Percentiles rank a stretch among this genome's conserved stretches.
phyloP scores from a whole-genome alignment of 2,329 filamentous ascomycete genomes.

The Ophiostoma ulmi region DNA sequence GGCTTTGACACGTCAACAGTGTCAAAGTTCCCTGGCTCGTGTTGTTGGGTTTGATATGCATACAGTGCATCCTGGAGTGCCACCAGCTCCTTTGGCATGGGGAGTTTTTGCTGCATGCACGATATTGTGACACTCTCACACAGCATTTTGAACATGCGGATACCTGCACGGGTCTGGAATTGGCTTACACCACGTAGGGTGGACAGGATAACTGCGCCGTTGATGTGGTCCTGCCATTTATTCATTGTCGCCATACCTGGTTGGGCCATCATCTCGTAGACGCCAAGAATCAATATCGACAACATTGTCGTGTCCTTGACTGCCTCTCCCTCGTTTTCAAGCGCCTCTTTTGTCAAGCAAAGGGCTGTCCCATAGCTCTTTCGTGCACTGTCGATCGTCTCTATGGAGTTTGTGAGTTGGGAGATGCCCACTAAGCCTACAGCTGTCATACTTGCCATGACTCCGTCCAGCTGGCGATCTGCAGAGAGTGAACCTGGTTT shows the following conservation, averaged over 20 bases:
- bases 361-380: constrained; percentile 50
- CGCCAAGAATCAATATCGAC: constrained; percentile 48
- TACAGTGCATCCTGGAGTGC: constrained; percentile 43
- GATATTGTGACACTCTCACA: constrained; percentile 48
- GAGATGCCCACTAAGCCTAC: constrained; percentile 51
- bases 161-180: constrained; percentile 43
- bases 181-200: constrained; percentile 46
- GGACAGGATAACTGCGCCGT: constrained; percentile 48
- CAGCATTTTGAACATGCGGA: constrained; percentile 51
- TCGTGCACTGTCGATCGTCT: constrained; percentile 44
- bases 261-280: constrained; percentile 51
- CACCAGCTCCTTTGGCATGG: constrained; percentile 45
- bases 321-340: constrained; percentile 42
- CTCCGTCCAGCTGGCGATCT: constrained; percentile 40
- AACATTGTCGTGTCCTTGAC: constrained; percentile 50
- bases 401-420: constrained; percentile 40
- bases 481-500: constrained; percentile 38
- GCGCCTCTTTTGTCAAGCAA: constrained; percentile 45
- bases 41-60: constrained; percentile 32
- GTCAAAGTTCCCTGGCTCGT: constrained; percentile 33
- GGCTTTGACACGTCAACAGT: constrained; percentile 42
- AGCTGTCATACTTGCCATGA: constrained; percentile 50
- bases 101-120: constrained; percentile 46
- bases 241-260: constrained; percentile 43
- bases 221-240: constrained; percentile 51